A percentile compares a stretch with the other conserved stretches of the same genome.
These are phyloP conservation scores for Fraxinus xanthoxyloides DNA, from an alignment of 305 asterid genomes.

Conservation along the genomic window DNA sequence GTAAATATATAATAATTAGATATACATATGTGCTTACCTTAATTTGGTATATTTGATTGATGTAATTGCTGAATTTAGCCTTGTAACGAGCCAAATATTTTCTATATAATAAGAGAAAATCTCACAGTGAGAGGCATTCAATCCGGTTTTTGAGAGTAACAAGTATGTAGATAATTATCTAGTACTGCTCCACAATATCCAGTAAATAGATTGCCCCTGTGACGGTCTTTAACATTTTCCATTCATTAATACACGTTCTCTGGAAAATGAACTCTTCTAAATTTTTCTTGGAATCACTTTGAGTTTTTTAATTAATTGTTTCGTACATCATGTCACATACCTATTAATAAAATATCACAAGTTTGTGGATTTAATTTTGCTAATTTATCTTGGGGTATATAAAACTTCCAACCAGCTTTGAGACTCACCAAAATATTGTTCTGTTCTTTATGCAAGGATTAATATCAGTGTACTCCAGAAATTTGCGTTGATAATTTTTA, in stretches of 20 bases:
- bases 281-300: conserved; percentile 1
- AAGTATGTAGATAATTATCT: conserved; percentile 11
- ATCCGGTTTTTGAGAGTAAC: neutral
- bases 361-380: conserved; percentile 3
- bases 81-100: neutral
- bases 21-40: neutral
- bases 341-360: conserved; percentile 1
- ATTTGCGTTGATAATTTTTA: neutral
- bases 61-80: neutral
- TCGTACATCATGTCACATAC: conserved; percentile 9
- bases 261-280: conserved; percentile 4
- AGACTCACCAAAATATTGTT: neutral
- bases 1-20: neutral
- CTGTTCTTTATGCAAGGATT: neutral
- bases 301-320: neutral
- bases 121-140: neutral
- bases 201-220: neutral
- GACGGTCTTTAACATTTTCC: neutral
- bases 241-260: neutral
- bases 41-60: neutral
- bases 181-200: neutral
- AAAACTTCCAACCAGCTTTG: neutral
- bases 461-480: neutral
- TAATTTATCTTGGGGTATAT: conserved; percentile 8
- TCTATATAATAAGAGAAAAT: neutral